These are phyloP conservation scores for Solanum sejunctum DNA, from an alignment of 257 asterid species.

Conservation along the genomic window DNA sequence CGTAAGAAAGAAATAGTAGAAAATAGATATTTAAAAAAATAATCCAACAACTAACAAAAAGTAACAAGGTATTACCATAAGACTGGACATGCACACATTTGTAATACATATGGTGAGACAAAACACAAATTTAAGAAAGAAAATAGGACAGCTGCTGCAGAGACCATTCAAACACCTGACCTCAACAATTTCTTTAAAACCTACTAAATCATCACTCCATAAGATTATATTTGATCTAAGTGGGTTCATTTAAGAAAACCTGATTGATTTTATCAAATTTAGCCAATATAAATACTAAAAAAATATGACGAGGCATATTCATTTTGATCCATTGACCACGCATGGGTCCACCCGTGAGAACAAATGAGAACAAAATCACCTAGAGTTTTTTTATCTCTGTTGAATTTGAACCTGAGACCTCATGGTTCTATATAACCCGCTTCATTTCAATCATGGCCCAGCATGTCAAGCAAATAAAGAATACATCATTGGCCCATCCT, in stretches of 20 bases:
- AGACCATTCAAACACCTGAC: not conserved
- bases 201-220: not conserved
- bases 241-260: not conserved
- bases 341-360: too few relatives aligned
- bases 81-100: not conserved
- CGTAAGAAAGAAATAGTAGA: not conserved
- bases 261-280: too few relatives aligned
- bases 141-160: not conserved
- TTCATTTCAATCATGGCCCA: not conserved
- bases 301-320: too few relatives aligned
- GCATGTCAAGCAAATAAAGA: not conserved
- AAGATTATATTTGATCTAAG: not conserved
- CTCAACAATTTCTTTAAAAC: not conserved
- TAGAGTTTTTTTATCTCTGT: too few relatives aligned
- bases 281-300: too few relatives aligned
- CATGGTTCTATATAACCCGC: too few relatives aligned
- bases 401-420: too few relatives aligned
- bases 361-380: too few relatives aligned
- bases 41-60: not conserved
- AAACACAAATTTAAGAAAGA: not conserved
- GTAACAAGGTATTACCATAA: not conserved
- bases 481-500: not conserved
- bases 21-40: too few relatives aligned
- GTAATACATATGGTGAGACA: too few relatives aligned
- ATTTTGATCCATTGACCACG: too few relatives aligned